phyloP scores from a whole-genome alignment of 805 yeast species.

The Candida tibetensis region DNA sequence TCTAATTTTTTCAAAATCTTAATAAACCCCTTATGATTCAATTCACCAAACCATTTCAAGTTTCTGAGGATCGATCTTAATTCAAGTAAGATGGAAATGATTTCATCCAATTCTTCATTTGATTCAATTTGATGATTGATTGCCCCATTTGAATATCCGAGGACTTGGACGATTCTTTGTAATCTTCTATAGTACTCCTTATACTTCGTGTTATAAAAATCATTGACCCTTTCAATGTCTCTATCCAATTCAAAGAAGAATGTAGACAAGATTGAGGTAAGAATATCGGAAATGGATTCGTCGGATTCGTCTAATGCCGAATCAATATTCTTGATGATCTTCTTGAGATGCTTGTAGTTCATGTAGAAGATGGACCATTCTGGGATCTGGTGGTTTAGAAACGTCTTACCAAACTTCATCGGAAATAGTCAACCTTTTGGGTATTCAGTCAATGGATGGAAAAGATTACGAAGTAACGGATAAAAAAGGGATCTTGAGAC shows the following conservation, averaged over 20 bases:
- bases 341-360: conserved; percentile 82
- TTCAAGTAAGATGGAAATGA: conserved; percentile 60
- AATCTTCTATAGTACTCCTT: conserved; percentile 73
- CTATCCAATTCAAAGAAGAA: conserved; percentile 79
- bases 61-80: conserved; percentile 73
- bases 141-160: conserved; percentile 27
- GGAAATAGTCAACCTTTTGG: no score
- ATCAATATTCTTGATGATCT: conserved; percentile 66
- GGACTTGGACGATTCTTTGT: conserved; percentile 38
- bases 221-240: conserved; percentile 77
- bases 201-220: conserved; percentile 70
- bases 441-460: no score
- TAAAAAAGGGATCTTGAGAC: background rate
- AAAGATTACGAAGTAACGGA: no score
- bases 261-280: conserved; percentile 44
- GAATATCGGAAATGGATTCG: conserved; percentile 20
- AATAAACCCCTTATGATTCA: conserved; percentile 84
- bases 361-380: conserved; percentile 85
- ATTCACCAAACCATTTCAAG: conserved; percentile 90
- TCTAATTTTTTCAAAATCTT: conserved; percentile 89
- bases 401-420: conserved; percentile 82
- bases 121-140: conserved; percentile 33
- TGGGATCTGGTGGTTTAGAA: conserved; percentile 84
- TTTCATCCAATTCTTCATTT: conserved; percentile 41
- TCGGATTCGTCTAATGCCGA: conserved; percentile 34